Conservation (phyloP, 345 rosid genomes). For the Rhodamnia rubescens region DNA sequence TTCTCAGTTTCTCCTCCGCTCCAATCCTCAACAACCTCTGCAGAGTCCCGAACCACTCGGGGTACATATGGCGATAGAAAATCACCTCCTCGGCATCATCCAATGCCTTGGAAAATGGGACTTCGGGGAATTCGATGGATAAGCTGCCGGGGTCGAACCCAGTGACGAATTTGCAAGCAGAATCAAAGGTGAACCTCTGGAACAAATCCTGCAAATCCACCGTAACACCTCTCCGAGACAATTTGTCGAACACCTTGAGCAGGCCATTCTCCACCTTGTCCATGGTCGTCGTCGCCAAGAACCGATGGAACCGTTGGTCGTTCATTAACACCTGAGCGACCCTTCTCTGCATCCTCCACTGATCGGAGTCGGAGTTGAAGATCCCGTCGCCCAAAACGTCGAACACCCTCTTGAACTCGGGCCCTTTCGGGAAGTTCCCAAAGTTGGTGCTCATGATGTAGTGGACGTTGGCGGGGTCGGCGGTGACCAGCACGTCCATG, state of each 20-base stretch:
- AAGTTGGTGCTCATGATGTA: conserved; percentile 50
- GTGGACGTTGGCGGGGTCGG: conserved; percentile 47
- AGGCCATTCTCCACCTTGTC: conserved; percentile 32
- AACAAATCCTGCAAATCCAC: conserved; percentile 36
- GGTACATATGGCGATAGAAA: conserved; percentile 31
- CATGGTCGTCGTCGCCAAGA: conserved; percentile 12
- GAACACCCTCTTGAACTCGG: conserved; percentile 33
- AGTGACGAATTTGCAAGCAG: conserved; percentile 20
- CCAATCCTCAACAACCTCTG: conserved; percentile 35
- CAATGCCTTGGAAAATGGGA: conserved; percentile 24
- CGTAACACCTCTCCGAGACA: conserved; percentile 5
- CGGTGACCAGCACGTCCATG: conserved; percentile 22
- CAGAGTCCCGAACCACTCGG: conserved; percentile 26
- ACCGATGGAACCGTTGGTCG: conserved; percentile 14
- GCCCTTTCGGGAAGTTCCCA: conserved; percentile 47
- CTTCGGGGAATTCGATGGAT: conserved; percentile 18
- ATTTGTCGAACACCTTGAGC: conserved; percentile 31
- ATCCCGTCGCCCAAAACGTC: conserved; percentile 55
- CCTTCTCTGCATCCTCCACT: conserved; percentile 41
- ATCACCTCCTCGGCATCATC: conserved; percentile 38
- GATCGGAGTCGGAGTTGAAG: conserved; percentile 30
- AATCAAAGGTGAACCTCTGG: conserved; percentile 39
- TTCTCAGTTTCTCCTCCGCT: conserved; percentile 22
- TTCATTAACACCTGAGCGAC: conserved; percentile 15
- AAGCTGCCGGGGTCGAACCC: conserved; percentile 36